Evolutionary conservation across 306 rosid species (phyloP), one percentile per base, ranked within the genome.

Genomic region (Pyrus betulifolia): DNA sequence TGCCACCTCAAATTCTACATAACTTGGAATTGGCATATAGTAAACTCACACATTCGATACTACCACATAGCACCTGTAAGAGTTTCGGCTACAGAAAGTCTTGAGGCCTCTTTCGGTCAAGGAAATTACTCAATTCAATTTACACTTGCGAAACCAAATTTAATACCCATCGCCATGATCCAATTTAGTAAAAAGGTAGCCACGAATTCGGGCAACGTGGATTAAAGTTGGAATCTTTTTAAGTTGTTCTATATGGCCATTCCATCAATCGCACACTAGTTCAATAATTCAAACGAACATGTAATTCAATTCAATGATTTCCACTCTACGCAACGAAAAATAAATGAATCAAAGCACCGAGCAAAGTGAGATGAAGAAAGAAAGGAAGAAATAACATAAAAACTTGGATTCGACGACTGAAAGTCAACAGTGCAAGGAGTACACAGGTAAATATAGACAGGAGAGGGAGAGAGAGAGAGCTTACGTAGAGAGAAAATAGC

Each of bases 401-500:
- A 18, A 64, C 42, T 25, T 31, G n/a, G 44, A 31, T 64, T 30
- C 6, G 35, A 64, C 15, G 7, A 64, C 25, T 27, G 4, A 49
- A 49, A 8, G 40, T 25, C 38, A 31, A 14, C 19, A 8, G 45
- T 11, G 7, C 4, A 27, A 49, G 18, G 55, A 11, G 40, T 35
- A 6, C 38, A 33, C 40, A 35, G 40, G 40, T 35, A 25, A 25
- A 25, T 25, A 31, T 33, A 33, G 7, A 33, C 5, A 33, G 8
- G 38, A 1, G 38, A 0, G 38, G 1, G 38, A 40, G 33, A 19
- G 5, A 5, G 12, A 38, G 4, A 21, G 23, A 18, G 19, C 81
- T 72, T 74, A 76, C 88, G 19, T 19, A 5, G 65, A 76, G 80
- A 74, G 57, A 67, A 51, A 57, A 33, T 3, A 22, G 49, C 60